Percentiles rank a stretch among this genome's conserved stretches.
phyloP scores from a whole-genome alignment of 2,329 filamentous ascomycete species.

The Talaromyces sp. region DNA sequence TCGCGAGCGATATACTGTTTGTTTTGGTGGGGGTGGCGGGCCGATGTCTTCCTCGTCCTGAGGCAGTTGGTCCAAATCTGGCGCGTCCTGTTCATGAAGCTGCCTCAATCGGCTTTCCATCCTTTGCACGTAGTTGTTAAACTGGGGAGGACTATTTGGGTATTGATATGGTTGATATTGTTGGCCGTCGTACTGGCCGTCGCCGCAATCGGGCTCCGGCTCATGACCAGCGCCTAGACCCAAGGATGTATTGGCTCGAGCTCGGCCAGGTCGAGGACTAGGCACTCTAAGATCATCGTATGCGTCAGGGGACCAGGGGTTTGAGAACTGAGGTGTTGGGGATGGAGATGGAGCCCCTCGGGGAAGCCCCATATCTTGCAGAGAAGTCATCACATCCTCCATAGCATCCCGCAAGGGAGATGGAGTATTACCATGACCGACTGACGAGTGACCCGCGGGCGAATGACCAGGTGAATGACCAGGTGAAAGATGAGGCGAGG shows the following conservation, averaged over 20 bases:
- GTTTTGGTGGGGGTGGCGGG: constrained; percentile 58
- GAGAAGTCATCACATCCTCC: constrained; percentile 94
- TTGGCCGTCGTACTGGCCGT: constrained; percentile 52
- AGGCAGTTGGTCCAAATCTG: constrained; percentile 49
- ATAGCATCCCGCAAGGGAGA: constrained; percentile 91
- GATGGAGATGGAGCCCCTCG: constrained; percentile 47
- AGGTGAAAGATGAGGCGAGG: neutral
- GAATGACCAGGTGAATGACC: constrained; percentile 7
- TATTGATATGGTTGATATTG: constrained; percentile 49
- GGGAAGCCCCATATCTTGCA: constrained; percentile 75
- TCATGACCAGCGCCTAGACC: constrained; percentile 54
- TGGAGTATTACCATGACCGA: constrained; percentile 61
- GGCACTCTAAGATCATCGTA: constrained; percentile 54
- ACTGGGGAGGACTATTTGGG: constrained; percentile 59
- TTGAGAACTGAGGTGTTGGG: constrained; percentile 47
- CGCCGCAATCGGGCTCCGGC: constrained; percentile 41
- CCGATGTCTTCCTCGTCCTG: constrained; percentile 36
- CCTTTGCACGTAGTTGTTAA: constrained; percentile 81
- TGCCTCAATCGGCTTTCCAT: constrained; percentile 80
- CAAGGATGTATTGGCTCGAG: constrained; percentile 61
- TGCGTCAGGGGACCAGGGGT: constrained; percentile 87
- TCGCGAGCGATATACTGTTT: constrained; percentile 36
- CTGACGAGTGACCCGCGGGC: constrained; percentile 7
- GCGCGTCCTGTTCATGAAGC: constrained; percentile 54
- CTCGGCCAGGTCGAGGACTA: constrained; percentile 41